Evolutionary conservation across 257 asterid genomes (phyloP), one percentile per base, ranked within the genome.

Genomic region (Primulina tabacum): DNA sequence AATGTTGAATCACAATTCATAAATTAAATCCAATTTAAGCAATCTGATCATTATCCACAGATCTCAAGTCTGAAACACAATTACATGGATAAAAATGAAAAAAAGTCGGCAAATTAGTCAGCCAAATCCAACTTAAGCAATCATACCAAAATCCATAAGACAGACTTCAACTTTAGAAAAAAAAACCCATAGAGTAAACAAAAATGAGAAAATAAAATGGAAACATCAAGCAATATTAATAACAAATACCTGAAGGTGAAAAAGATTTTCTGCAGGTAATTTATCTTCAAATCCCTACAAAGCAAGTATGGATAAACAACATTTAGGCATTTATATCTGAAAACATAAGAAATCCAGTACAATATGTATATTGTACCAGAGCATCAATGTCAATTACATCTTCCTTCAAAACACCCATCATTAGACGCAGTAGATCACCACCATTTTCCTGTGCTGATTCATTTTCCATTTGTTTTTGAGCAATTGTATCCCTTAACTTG

Each of bases 391-490:
- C 96, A 72, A 89, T 89, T 64, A 80, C 96, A 84, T 94, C 99
- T 73, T 94, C 96, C 83, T 91, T 89, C 50, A 94, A 77, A 73
- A 88, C 99, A 73, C 92, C 97, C 91, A 91, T 91, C 97, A 94
- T 85, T 75, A 94, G 70, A 73, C 93, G 96, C 79, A 94, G 90
- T 75, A 94, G 79, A 72, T 91, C 97, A 0, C 89, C 85, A 55
- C 94, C 96, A 86, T 86, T 87, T 74, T 83, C 82, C 73, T 84
- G 93, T 18, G 84, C 81, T 47, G 95, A 75, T 82, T 84, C 99
- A 77, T 85, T 82, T 80, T 86, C 97, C 95, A 82, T 88, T 79
- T 89, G 91, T 69, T 86, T 91, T 82, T 80, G 84, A 69, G 97
- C 97, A 82, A 94, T 89, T 71, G 97, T 88, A 72, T 90, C 97